These are phyloP conservation scores for Pestalotiopsis fici DNA, from an alignment of 2,329 filamentous ascomycete genomes.

Conservation along the genomic window DNA sequence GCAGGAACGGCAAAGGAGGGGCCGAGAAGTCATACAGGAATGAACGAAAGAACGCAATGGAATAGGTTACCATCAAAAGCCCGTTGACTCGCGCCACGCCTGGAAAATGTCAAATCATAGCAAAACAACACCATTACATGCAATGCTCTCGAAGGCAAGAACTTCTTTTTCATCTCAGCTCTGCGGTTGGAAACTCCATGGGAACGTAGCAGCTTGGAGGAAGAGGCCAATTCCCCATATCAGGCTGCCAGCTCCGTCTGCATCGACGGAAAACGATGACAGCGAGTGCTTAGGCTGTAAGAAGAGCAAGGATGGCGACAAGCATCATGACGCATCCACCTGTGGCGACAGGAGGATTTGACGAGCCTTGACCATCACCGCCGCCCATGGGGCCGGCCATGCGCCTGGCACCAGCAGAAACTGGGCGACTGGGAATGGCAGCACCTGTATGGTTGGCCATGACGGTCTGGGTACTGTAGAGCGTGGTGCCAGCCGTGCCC, in stretches of 20 bases:
- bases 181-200: not conserved
- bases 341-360: conserved; percentile 1
- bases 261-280: not conserved
- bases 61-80: not conserved
- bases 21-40: not conserved
- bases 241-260: not conserved
- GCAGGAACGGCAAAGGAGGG: not conserved
- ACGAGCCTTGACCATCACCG: not conserved
- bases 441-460: not conserved
- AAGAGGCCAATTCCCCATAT: not conserved
- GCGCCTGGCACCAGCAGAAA: conserved; percentile 1
- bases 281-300: not conserved
- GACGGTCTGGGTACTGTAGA: conserved; percentile 3
- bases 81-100: not conserved
- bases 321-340: conserved; percentile 20
- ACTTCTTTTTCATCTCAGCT: not conserved
- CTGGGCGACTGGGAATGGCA: not conserved
- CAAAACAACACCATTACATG: not conserved
- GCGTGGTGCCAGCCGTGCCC: not conserved
- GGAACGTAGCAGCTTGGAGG: not conserved
- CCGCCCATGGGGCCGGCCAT: not conserved
- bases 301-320: conserved; percentile 10
- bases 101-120: not conserved
- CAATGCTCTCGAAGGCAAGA: not conserved
- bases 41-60: not conserved